A percentile compares a stretch with the other conserved stretches of the same genome.
Evolutionary conservation across 2,329 filamentous ascomycete genomes (phyloP).

Genomic region (Arthrobotrys musiformis): DNA sequence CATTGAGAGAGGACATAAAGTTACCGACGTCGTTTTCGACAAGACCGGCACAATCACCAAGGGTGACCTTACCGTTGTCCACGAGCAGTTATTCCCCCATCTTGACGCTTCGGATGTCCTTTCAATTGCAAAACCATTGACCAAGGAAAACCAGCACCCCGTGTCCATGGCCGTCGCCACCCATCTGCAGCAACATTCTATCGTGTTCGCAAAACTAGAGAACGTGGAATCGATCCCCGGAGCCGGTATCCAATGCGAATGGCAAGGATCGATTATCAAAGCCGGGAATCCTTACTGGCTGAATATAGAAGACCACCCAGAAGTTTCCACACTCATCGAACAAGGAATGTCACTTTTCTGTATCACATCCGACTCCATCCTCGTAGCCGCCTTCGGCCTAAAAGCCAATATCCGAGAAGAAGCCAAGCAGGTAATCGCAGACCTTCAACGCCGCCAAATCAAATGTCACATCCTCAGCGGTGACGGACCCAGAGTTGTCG

Average conservation of each 20-base stretch:
- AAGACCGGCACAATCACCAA: conserved; percentile 81
- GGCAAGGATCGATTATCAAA: conserved; percentile 11
- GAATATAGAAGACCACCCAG: conserved; percentile 14
- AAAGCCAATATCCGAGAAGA: conserved; percentile 65
- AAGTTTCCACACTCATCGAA: conserved; percentile 1
- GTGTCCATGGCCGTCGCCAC: conserved; percentile 66
- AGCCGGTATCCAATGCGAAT: conserved; percentile 56
- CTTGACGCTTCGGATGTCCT: conserved; percentile 61
- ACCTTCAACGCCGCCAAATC: conserved; percentile 66
- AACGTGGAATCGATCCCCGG: conserved; percentile 64
- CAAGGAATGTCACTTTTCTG: conserved; percentile 64
- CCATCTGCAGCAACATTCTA: conserved; percentile 61
- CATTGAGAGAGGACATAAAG: conserved; percentile 72
- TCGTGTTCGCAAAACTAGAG: conserved; percentile 7
- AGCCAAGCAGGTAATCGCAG: conserved; percentile 64
- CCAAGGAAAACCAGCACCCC: conserved; percentile 66
- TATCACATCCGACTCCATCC: conserved; percentile 63
- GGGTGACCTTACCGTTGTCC: conserved; percentile 67
- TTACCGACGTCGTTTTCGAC: conserved; percentile 78
- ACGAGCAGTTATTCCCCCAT: conserved; percentile 61
- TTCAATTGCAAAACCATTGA: conserved; percentile 60
- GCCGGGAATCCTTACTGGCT: conserved; percentile 53
- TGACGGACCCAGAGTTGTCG: conserved; percentile 67
- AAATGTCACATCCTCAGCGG: conserved; percentile 69
- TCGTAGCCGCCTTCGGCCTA: conserved; percentile 68